Evolutionary conservation across 176 grass and related monocot species (phyloP).

Genomic region (Olyra latifolia): DNA sequence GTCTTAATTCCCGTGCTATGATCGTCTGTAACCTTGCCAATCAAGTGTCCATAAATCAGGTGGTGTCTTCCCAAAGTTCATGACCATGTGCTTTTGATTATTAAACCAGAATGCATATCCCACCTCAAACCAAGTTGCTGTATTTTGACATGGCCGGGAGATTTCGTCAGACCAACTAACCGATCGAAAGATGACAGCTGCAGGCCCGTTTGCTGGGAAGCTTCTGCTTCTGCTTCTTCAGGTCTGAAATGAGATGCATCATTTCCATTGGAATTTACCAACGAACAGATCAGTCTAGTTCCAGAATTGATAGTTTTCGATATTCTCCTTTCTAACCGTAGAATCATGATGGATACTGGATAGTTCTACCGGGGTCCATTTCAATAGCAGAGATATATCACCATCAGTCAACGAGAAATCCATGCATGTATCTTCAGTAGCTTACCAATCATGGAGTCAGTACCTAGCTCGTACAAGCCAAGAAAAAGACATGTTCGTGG

Average conservation of each 20-base stretch:
- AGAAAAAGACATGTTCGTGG: neutral
- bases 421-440: neutral
- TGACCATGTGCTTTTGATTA: neutral
- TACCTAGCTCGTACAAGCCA: neutral
- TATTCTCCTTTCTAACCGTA: neutral
- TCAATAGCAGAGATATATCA: neutral
- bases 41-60: neutral
- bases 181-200: neutral
- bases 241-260: neutral
- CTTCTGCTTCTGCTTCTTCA: slow-evolving; percentile 24
- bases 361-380: neutral
- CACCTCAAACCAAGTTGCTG: neutral
- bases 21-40: no score
- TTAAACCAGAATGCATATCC: neutral
- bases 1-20: no score
- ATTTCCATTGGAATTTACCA: neutral
- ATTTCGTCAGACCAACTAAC: neutral
- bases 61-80: neutral
- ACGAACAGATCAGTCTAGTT: neutral
- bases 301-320: neutral
- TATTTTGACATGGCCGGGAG: neutral
- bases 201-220: neutral
- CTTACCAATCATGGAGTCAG: neutral
- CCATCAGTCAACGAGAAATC: neutral
- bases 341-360: neutral